phyloP scores from a whole-genome alignment of 2,329 filamentous ascomycete genomes.

The Aspergillus neotritici region DNA sequence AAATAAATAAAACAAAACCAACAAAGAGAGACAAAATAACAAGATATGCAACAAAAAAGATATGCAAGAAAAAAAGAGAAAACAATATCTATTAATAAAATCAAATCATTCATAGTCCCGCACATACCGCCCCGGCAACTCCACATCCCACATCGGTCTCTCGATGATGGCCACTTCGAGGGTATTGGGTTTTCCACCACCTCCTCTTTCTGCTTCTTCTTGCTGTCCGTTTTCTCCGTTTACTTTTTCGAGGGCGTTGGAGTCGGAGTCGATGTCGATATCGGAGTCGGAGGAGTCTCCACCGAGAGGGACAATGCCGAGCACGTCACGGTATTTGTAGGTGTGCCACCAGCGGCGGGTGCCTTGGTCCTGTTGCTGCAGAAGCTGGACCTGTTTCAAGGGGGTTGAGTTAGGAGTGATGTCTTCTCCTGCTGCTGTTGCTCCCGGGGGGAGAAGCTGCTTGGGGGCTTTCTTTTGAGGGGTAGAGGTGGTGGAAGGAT shows the following conservation, averaged over 20 bases:
- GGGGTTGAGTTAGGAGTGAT: conserved; percentile 14
- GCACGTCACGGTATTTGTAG: conserved; percentile 88
- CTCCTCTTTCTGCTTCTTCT: conserved; percentile 31
- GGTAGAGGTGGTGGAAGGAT: background rate
- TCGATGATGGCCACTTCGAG: conserved; percentile 83
- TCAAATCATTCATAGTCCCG: conserved; percentile 46
- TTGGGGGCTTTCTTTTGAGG: conserved; percentile 23
- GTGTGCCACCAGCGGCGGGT: conserved; percentile 63
- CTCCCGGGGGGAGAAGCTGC: conserved; percentile 14
- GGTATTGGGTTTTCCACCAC: conserved; percentile 14
- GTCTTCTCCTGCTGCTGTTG: conserved; percentile 10
- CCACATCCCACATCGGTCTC: conserved; percentile 75
- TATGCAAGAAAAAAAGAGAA: background rate
- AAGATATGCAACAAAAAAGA: conserved; percentile 1
- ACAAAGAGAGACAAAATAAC: background rate
- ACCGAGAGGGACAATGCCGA: conserved; percentile 61
- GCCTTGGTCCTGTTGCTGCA: conserved; percentile 22
- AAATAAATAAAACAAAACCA: no score
- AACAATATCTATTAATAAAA: conserved; percentile 1
- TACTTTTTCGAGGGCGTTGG: no score
- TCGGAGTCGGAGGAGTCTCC: background rate
- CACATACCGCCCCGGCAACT: conserved; percentile 66
- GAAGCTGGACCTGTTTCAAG: conserved; percentile 20
- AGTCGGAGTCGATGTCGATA: no score
- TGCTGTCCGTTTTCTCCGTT: no score